Conservation (phyloP, 257 asterid genomes). For the Schizonepeta tenuifolia region DNA sequence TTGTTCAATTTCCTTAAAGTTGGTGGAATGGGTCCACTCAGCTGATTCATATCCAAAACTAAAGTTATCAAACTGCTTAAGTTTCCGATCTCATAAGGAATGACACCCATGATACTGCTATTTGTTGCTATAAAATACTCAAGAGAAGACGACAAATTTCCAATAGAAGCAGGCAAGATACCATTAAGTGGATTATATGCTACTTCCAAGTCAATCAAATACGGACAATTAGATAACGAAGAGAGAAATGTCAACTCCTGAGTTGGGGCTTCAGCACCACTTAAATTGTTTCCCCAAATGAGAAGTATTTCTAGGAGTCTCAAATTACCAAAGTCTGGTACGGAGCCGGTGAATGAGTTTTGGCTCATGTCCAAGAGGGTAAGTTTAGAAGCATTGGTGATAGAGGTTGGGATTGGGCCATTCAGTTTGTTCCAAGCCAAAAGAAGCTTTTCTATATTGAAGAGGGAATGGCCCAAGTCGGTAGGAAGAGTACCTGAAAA, state of each 20-base stretch:
- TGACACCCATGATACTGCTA: not conserved
- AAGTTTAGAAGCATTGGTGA: slow-evolving; percentile 13
- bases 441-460: not conserved
- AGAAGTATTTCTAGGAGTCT: not conserved
- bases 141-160: not conserved
- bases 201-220: not conserved
- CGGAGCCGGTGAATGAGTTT: not conserved
- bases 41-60: not conserved
- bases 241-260: not conserved
- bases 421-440: not conserved
- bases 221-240: not conserved
- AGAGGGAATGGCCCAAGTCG: not conserved
- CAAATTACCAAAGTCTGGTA: not conserved
- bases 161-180: not conserved
- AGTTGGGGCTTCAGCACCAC: not conserved
- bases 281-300: not conserved
- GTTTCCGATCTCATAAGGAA: not conserved
- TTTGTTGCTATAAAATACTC: not conserved
- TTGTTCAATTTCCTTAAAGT: not conserved
- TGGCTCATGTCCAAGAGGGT: not conserved
- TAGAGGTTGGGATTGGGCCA: not conserved
- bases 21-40: not conserved
- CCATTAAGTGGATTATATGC: not conserved
- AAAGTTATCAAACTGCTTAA: not conserved
- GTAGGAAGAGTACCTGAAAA: not conserved